Conservation (phyloP, 2,329 filamentous ascomycete species). For the Nannizziopsis arthrosporioides region DNA sequence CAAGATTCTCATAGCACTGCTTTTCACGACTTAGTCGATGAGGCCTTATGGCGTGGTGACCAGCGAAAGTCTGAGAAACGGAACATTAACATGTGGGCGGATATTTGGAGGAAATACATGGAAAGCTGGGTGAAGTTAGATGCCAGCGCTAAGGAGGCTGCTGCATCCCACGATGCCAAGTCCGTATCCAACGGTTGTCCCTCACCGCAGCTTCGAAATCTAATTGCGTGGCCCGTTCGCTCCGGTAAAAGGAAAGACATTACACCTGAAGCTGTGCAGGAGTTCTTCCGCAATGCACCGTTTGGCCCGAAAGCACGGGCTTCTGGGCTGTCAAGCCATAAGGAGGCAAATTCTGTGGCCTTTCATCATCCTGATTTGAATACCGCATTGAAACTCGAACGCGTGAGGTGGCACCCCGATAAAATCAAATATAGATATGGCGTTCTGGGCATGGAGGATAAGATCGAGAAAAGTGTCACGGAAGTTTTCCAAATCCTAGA, state of each 20-base stretch:
- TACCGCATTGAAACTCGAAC: constrained; percentile 62
- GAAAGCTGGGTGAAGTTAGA: constrained; percentile 49
- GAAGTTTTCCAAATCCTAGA: constrained; percentile 88
- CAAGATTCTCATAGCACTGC: constrained; percentile 15
- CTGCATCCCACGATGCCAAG: constrained; percentile 10
- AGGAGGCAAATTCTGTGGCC: constrained; percentile 9
- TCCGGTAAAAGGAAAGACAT: constrained; percentile 49
- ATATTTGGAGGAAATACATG: constrained; percentile 54
- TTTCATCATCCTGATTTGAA: constrained; percentile 27
- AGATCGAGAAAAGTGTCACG: constrained; percentile 67
- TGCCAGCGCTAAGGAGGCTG: constrained; percentile 10
- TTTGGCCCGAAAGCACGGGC: not conserved
- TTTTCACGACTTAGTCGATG: constrained; percentile 56
- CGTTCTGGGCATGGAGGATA: constrained; percentile 54
- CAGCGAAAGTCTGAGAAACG: constrained; percentile 46
- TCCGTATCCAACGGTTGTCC: constrained; percentile 8
- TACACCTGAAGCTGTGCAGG: constrained; percentile 48
- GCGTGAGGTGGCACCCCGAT: constrained; percentile 92
- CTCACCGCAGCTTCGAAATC: constrained; percentile 25
- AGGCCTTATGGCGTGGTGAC: constrained; percentile 55
- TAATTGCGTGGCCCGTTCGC: constrained; percentile 63
- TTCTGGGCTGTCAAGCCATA: not conserved
- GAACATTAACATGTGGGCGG: constrained; percentile 35
- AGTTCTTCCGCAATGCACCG: constrained; percentile 55
- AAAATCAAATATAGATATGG: constrained; percentile 89